Evolutionary conservation across 2,329 filamentous ascomycete species (phyloP).

Genomic region (Diaporthe sp.): DNA sequence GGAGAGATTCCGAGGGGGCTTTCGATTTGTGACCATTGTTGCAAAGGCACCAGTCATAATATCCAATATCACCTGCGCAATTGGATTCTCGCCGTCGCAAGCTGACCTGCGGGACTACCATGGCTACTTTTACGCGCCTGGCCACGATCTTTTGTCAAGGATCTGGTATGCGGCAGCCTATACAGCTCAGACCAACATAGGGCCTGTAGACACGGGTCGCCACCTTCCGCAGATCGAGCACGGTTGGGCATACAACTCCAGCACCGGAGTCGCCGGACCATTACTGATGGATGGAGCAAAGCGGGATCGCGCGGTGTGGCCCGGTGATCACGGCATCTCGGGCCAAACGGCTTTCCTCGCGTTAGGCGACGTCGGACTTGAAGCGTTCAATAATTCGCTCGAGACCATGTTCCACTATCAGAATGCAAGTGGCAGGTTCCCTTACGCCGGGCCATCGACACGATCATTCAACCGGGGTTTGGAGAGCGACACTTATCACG

Average conservation of each 20-base stretch:
- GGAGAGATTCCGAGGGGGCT: constrained; percentile 55
- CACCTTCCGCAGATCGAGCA: constrained; percentile 20
- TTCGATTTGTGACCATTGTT: constrained; percentile 56
- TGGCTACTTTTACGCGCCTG: constrained; percentile 45
- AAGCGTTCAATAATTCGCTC: constrained; percentile 63
- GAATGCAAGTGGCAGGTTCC: constrained; percentile 50
- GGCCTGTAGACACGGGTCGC: constrained; percentile 19
- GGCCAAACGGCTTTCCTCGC: constrained; percentile 66
- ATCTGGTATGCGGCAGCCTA: constrained; percentile 55
- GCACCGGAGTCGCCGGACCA: constrained; percentile 45
- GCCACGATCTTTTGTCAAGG: constrained; percentile 50
- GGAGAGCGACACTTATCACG: constrained; percentile 22
- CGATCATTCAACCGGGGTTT: constrained; percentile 13
- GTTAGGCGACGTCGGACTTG: constrained; percentile 60
- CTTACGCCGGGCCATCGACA: constrained; percentile 58
- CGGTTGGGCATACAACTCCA: constrained; percentile 44
- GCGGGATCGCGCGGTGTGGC: constrained; percentile 63
- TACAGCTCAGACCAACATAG: constrained; percentile 49
- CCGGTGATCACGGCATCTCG: constrained; percentile 71
- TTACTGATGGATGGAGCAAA: constrained; percentile 59
- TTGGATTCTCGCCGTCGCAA: constrained; percentile 50
- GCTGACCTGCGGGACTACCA: constrained; percentile 45
- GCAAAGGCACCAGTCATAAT: constrained; percentile 43
- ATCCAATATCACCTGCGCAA: constrained; percentile 45
- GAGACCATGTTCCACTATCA: constrained; percentile 61